Base-by-base conservation (phyloP, 768 basidiomycete genomes). In the Baorangia bicolor region DNA sequence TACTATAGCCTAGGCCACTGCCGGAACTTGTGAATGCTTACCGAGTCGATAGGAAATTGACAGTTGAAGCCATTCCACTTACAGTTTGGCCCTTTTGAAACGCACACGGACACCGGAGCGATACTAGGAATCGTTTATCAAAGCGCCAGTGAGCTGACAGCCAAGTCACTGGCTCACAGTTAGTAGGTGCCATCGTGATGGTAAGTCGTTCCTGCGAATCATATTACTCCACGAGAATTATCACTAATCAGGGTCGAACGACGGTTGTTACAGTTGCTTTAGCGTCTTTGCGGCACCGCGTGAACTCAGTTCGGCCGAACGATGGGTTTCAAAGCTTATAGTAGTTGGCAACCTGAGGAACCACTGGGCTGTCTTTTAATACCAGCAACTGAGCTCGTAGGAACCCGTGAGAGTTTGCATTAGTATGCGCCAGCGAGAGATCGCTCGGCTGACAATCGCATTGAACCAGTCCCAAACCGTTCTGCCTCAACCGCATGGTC, bases 131-230 rank as follows among this genome's bases (percentile, higher is more conserved):
- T 21, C 11, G 4, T 23, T 21, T 30, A 18, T n/a, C 30, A 13
- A 16, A 35, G 16, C 30, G 14, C 11, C 23, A 14, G 28, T 31
- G 12, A 14, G 9, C 14, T 49, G 35, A 20, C 27, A 40, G 25
- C 27, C 7, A 33, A 16, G 39, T 31, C 30, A 5, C 21, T 31
- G 6, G n/a, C 27, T n/a, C 20, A 40, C 33, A 39, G 21, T 27
- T 18, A 38, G 49, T 13, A 34, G 42, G 43, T 27, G 11, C 31
- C 43, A 28, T 9, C 25, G 20, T 41, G 39, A 51, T 27, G 47
- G 60, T 60, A 16, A 39, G 57, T 40, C 33, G 49, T 61, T 58
- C 52, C 64, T 58, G 64, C 58, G 61, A 63, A 63, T 60, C 60
- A n/a, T 48, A 11, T 21, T 34, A 33, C 43, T 48, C 31, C 47